These are phyloP conservation scores for Ambrosiella beaveri DNA, from an alignment of 2,329 filamentous ascomycete species.

Conservation along the genomic window DNA sequence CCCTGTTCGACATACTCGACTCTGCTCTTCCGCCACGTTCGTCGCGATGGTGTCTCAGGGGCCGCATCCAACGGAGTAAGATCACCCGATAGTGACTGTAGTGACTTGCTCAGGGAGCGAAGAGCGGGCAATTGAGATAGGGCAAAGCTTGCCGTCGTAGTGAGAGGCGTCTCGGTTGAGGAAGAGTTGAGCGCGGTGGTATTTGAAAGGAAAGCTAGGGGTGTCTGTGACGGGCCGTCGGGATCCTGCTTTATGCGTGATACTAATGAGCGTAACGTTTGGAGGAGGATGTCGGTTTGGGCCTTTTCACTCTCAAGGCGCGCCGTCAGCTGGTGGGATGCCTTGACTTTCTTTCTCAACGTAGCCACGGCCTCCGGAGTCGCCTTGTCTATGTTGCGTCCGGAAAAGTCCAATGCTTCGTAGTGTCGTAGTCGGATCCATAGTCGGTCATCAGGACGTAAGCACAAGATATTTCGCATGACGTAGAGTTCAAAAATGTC, in stretches of 20 bases:
- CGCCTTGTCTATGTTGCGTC: conserved; percentile 19
- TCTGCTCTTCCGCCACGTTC: conserved; percentile 49
- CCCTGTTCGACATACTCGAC: conserved; percentile 71
- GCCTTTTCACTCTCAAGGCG: conserved; percentile 52
- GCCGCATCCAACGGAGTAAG: conserved; percentile 21
- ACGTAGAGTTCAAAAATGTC: conserved; percentile 82
- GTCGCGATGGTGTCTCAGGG: conserved; percentile 17
- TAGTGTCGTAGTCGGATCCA: conserved; percentile 81
- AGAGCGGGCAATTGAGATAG: conserved; percentile 70
- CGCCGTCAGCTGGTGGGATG: conserved; percentile 58
- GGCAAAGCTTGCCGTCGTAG: conserved; percentile 60
- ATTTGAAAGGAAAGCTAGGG: conserved; percentile 41
- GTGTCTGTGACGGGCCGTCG: conserved; percentile 13
- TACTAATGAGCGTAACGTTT: conserved; percentile 33
- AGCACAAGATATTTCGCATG: conserved; percentile 65
- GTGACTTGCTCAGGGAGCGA: conserved; percentile 40
- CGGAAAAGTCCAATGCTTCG: conserved; percentile 40
- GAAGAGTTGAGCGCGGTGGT: conserved; percentile 33
- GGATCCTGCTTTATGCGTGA: conserved; percentile 17
- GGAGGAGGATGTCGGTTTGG: conserved; percentile 55
- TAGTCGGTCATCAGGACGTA: conserved; percentile 49
- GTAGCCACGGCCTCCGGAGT: conserved; percentile 51
- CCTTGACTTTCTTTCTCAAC: conserved; percentile 58
- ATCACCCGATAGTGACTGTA: conserved; percentile 50
- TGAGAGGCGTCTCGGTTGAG: conserved; percentile 38